phyloP scores from a whole-genome alignment of 83 land plant genomes.

The Larix sibirica region DNA sequence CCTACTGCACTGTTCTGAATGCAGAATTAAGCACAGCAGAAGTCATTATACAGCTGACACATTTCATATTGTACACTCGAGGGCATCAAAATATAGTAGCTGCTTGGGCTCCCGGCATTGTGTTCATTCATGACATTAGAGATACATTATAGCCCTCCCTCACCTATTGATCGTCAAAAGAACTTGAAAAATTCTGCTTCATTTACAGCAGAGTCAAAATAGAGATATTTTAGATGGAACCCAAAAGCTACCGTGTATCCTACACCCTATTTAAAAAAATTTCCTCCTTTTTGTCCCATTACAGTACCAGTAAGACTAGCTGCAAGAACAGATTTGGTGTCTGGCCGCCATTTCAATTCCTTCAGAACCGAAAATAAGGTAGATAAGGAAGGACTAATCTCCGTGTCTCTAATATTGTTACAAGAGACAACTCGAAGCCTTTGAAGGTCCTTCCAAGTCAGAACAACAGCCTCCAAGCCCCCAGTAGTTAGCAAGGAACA shows the following conservation, averaged over 20 bases:
- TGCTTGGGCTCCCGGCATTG: not conserved
- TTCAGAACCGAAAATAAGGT: slow-evolving; percentile 62
- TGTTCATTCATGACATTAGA: not conserved
- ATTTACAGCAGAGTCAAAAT: slow-evolving; percentile 3
- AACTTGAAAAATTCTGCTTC: not conserved
- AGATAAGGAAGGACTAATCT: slow-evolving; percentile 61
- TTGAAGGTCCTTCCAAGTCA: slow-evolving; percentile 71
- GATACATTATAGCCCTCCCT: not conserved
- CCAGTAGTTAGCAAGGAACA: slow-evolving; percentile 74
- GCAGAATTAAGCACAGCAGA: slow-evolving; percentile 3
- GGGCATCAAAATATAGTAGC: not conserved
- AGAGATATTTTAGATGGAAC: not conserved
- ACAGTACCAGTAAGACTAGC: slow-evolving; percentile 57
- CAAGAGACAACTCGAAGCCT: slow-evolving; percentile 70
- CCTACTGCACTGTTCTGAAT: slow-evolving; percentile 8
- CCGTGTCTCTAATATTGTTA: slow-evolving; percentile 65
- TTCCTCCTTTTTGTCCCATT: slow-evolving; percentile 66
- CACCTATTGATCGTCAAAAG: not conserved
- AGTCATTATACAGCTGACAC: not conserved
- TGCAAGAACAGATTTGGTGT: slow-evolving; percentile 58
- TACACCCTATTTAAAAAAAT: slow-evolving; percentile 35
- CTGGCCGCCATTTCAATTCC: slow-evolving; percentile 87
- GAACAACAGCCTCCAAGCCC: slow-evolving; percentile 71
- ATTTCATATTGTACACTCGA: slow-evolving; percentile 8
- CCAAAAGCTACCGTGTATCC: not conserved